A percentile compares a stretch with the other conserved stretches of the same genome.
Conservation (phyloP, 495 filamentous ascomycete species). For the Ramalina intermedia region DNA sequence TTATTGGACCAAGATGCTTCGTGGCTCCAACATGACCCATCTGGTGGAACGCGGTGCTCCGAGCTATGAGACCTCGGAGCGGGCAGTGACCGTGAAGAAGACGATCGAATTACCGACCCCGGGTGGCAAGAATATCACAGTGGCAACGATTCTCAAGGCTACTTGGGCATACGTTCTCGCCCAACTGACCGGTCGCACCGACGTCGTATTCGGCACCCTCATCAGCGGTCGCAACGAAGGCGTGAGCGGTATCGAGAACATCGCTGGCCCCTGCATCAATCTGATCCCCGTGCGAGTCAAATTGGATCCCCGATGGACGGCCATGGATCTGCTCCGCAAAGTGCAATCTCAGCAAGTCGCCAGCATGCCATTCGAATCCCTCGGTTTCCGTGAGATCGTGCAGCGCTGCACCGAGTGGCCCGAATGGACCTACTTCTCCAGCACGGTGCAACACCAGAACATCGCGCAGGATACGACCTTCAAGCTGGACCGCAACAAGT, state of each 20-base stretch:
- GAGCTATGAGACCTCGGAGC: conserved; percentile 26
- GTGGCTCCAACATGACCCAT: conserved; percentile 32
- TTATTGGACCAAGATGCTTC: conserved; percentile 29
- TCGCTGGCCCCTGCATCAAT: conserved; percentile 45
- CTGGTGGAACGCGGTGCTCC: conserved; percentile 25
- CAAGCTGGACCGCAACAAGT: conserved; percentile 31
- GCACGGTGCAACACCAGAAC: conserved; percentile 35
- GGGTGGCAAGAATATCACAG: conserved; percentile 33
- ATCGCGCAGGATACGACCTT: conserved; percentile 27
- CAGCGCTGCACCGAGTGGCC: conserved; percentile 45
- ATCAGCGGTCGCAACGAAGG: conserved; percentile 42
- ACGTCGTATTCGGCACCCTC: conserved; percentile 41
- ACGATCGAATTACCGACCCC: conserved; percentile 26
- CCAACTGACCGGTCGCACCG: conserved; percentile 32
- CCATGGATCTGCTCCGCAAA: conserved; percentile 35
- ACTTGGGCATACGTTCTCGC: conserved; percentile 41
- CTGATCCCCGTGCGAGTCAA: conserved; percentile 42
- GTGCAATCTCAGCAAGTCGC: conserved; percentile 45
- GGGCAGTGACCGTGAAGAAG: conserved; percentile 24
- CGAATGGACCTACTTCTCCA: conserved; percentile 32
- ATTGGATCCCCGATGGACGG: conserved; percentile 33
- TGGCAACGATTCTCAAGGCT: conserved; percentile 42
- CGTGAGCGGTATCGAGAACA: conserved; percentile 37
- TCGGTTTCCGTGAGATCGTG: conserved; percentile 46
- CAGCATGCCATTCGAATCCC: conserved; percentile 42